Evolutionary conservation across 176 grass and related monocot species (phyloP).

Genomic region (Puccinellia tenuiflora): DNA sequence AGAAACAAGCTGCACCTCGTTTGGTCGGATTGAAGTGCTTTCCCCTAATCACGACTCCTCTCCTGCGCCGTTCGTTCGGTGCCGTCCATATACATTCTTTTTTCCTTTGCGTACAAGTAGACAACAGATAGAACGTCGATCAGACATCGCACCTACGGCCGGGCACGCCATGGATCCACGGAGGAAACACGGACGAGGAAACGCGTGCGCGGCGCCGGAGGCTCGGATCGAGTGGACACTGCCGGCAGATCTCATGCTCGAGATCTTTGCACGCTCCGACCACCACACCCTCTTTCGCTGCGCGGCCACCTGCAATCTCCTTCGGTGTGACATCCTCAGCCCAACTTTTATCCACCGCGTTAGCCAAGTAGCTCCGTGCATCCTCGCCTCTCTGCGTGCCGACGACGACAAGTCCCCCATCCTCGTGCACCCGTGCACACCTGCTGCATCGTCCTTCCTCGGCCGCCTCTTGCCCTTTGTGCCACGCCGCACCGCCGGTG

Average conservation of each 20-base stretch:
- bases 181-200: no score
- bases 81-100: no score
- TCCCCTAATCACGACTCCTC: no score
- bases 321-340: neutral
- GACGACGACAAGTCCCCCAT: neutral
- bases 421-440: neutral
- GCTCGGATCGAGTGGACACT: neutral
- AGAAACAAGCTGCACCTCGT: no score
- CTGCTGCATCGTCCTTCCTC: neutral
- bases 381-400: neutral
- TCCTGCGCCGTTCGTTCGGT: no score
- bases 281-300: neutral
- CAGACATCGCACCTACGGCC: neutral
- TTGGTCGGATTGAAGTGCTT: no score
- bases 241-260: neutral
- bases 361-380: neutral
- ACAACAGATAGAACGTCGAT: no score
- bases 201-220: neutral
- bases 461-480: neutral
- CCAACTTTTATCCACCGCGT: neutral
- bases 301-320: neutral
- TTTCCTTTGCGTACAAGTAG: no score
- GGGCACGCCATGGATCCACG: neutral
- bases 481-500: neutral
- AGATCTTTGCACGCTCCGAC: neutral